Base-by-base conservation (phyloP, 2,329 filamentous ascomycete species). In the Xylaria sp. region DNA sequence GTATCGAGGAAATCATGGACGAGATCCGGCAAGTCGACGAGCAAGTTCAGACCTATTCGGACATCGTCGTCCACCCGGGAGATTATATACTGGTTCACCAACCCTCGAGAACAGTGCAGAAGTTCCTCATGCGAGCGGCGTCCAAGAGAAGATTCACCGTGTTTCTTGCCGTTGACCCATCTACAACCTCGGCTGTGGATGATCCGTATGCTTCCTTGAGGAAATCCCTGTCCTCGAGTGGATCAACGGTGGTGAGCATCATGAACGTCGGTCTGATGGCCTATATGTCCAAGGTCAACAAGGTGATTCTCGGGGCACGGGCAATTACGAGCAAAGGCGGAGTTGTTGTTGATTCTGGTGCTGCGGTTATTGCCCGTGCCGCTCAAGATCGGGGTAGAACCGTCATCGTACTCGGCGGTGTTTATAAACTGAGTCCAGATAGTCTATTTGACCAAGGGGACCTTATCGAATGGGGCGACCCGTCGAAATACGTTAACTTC, bases 1-100 rank as follows among this genome's bases (percentile, higher is more conserved):
- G 92, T 39, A 97, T 99, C 66, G 87, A 91, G 66, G 94, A 99
- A 71, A 92, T 99, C 56, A 90, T 96, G 72, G 94, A 99, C 68
- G 94, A 99, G 74, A 87, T 99, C 52, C 88, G 89, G 61, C 89
- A 93, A 69, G 92, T 92, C 7, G 94, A 97, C 69, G 91, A 96
- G 67, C 92, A 96, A 72, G 95, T 99, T 64, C 90, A 93, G 1
- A 85, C 86, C 19, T 89, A 92, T 61, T 90, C 92, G 2, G 88
- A 96, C 59, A 90, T 95, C 44, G 90, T 97, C 72, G 96, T 99
- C 60, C 91, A 96, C 69, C 90, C 91, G 1, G 92, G 93, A 68
- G 93, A 99, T 72, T 89, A 92, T 64, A 90, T 99, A 59, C 84
- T 99, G 57, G 92, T 92, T 7, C 88, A 96, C 70, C 90, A 90